These are phyloP conservation scores for Scheffersomyces titani DNA, from an alignment of 1,139 yeast genomes.

Conservation along the genomic window DNA sequence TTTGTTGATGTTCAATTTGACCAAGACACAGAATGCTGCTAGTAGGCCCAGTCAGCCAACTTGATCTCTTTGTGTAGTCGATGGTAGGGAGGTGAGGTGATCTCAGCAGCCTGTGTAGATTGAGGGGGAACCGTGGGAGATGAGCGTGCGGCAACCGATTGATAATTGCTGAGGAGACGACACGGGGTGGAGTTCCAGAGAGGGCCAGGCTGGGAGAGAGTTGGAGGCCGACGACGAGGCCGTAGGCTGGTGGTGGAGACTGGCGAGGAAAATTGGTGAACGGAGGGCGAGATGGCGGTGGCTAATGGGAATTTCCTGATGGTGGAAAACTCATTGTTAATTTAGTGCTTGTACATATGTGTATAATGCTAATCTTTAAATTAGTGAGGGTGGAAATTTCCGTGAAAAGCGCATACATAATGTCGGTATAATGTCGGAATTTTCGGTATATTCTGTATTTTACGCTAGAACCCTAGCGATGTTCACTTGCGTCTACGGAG, in stretches of 20 bases:
- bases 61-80: neutral
- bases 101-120: neutral
- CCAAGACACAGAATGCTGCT: neutral
- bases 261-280: constrained; percentile 3
- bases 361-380: too few species aligned
- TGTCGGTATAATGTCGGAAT: too few species aligned
- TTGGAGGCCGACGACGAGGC: constrained; percentile 4
- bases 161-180: neutral
- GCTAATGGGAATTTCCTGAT: neutral
- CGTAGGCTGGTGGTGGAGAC: neutral
- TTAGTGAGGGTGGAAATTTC: neutral
- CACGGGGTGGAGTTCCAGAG: constrained; percentile 1
- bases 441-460: too few species aligned
- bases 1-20: neutral
- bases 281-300: neutral
- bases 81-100: neutral
- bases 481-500: too few species aligned
- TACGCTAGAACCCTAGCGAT: neutral
- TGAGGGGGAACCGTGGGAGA: neutral
- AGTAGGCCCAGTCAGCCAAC: neutral
- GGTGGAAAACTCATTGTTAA: neutral
- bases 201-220: neutral
- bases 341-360: neutral
- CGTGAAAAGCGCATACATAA: neutral
- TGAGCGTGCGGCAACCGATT: neutral